A percentile compares a stretch with the other conserved stretches of the same genome.
Evolutionary conservation across 176 grass and related monocot species (phyloP).

Genomic region (Triticum urartu): DNA sequence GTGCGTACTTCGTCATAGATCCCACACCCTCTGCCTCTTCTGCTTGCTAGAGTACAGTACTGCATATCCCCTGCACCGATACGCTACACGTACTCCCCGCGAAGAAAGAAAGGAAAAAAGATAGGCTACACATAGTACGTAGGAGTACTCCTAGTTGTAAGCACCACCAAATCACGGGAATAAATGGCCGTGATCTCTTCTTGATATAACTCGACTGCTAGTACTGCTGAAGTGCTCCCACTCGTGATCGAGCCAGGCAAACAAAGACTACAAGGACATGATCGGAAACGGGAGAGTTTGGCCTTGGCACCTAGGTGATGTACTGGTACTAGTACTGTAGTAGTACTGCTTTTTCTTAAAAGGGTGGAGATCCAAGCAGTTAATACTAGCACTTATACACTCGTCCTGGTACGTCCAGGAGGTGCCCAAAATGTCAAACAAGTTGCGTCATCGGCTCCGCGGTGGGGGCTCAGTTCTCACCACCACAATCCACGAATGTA

Average conservation of each 20-base stretch:
- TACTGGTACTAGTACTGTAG: too few relatives aligned
- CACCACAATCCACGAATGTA: too few relatives aligned
- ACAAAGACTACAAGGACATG: not conserved
- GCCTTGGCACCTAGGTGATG: too few relatives aligned
- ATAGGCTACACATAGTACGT: not conserved
- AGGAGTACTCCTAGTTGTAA: not conserved
- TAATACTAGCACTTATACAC: too few relatives aligned
- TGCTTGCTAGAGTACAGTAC: not conserved
- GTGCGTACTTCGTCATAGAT: not conserved
- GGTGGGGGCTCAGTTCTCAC: too few relatives aligned
- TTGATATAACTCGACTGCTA: not conserved
- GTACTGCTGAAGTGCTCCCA: too few relatives aligned
- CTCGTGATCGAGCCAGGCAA: not conserved
- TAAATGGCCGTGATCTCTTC: not conserved
- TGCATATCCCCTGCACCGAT: too few relatives aligned
- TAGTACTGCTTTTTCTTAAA: not conserved
- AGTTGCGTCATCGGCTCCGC: not conserved
- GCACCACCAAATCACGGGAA: too few relatives aligned
- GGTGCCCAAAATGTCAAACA: too few relatives aligned
- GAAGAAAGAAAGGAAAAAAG: not conserved
- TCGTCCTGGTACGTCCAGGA: too few relatives aligned
- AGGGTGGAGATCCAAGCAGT: not conserved
- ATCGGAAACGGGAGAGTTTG: not conserved
- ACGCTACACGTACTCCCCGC: too few relatives aligned
- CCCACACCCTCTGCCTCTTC: too few relatives aligned